Percentiles rank a stretch among this genome's conserved stretches.
These are phyloP conservation scores for Fusarium brevicatenulatum DNA, from an alignment of 2,329 filamentous ascomycete genomes.

Conservation along the genomic window DNA sequence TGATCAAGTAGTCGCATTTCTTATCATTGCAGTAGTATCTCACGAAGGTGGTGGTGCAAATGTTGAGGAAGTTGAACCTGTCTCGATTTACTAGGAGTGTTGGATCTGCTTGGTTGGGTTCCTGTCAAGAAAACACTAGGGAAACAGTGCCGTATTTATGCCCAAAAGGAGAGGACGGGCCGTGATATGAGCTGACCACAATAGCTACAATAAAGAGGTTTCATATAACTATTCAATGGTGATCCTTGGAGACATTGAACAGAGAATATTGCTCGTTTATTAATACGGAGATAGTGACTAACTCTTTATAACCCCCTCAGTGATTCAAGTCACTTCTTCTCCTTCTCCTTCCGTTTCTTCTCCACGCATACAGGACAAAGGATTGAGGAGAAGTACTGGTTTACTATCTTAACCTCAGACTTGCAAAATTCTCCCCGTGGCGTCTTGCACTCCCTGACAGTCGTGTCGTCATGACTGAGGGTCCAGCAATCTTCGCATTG, in stretches of 20 bases:
- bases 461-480: not conserved
- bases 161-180: fast-evolving
- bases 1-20: not conserved
- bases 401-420: not conserved
- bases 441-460: not conserved
- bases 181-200: not conserved
- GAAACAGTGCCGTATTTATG: not conserved
- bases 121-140: not conserved
- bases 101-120: too few relatives aligned
- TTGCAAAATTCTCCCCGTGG: not conserved
- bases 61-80: fast-evolving
- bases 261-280: too few relatives aligned
- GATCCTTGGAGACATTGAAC: fast-evolving
- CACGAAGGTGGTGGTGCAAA: not conserved
- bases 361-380: not conserved
- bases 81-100: fast-evolving
- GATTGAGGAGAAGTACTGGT: not conserved
- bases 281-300: not conserved
- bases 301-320: too few relatives aligned
- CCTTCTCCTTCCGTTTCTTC: not conserved
- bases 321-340: not conserved
- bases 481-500: not conserved
- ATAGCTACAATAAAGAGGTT: not conserved
- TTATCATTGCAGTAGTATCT: not conserved
- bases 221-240: fast-evolving